phyloP scores from a whole-genome alignment of 768 basidiomycete genomes.

The Cyathus striatus region DNA sequence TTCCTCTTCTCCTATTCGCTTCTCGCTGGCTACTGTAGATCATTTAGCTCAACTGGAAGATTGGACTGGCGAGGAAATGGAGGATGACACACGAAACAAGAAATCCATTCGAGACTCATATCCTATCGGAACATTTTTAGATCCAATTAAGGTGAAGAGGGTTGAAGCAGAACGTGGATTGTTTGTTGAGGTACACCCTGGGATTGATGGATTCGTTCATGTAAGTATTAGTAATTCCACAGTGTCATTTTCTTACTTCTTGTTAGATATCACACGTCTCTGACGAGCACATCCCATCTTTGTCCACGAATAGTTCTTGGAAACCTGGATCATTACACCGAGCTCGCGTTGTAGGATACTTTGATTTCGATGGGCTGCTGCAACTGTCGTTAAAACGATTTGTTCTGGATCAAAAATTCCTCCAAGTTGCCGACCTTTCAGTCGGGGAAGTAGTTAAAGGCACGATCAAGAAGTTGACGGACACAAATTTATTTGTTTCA shows the following conservation, averaged over 20 bases:
- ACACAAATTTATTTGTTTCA: slow-evolving; percentile 78
- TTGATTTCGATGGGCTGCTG: slow-evolving; percentile 80
- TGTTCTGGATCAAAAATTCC: slow-evolving; percentile 79
- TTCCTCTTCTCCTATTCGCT: slow-evolving; percentile 69
- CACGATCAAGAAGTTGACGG: slow-evolving; percentile 80
- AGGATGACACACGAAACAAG: slow-evolving; percentile 5
- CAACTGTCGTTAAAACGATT: slow-evolving; percentile 85
- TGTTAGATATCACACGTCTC: slow-evolving; percentile 88
- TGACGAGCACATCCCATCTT: slow-evolving; percentile 83
- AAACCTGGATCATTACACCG: slow-evolving; percentile 73
- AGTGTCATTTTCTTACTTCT: slow-evolving; percentile 3
- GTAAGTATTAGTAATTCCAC: slow-evolving; percentile 50
- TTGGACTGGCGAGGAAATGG: slow-evolving; percentile 23
- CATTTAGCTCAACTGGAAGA: slow-evolving; percentile 60
- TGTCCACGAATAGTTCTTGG: slow-evolving; percentile 78
- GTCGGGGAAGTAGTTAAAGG: slow-evolving; percentile 87
- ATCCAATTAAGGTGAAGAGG: slow-evolving; percentile 64
- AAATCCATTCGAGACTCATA: slow-evolving; percentile 48
- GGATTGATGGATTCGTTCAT: slow-evolving; percentile 79
- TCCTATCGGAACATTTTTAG: slow-evolving; percentile 70
- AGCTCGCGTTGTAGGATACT: slow-evolving; percentile 84
- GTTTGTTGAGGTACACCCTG: slow-evolving; percentile 58
- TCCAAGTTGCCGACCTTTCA: slow-evolving; percentile 75
- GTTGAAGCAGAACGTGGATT: slow-evolving; percentile 84
- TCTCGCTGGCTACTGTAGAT: slow-evolving; percentile 71